These are phyloP conservation scores for Blastobotrys niveus DNA, from an alignment of 1,139 yeast genomes.

Conservation along the genomic window DNA sequence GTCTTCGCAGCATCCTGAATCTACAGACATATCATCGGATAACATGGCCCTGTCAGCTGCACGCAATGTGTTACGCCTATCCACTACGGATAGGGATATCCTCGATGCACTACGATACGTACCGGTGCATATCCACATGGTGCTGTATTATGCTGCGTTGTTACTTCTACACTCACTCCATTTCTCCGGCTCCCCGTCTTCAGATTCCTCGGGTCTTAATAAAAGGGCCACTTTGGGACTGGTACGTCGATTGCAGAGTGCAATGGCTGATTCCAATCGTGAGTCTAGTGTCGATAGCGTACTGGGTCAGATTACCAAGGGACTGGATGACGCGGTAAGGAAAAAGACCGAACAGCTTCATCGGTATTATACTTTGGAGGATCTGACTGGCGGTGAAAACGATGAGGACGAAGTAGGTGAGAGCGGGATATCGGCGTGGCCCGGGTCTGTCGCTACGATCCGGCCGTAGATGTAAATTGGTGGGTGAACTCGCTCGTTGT, in stretches of 20 bases:
- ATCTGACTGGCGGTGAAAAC: no score
- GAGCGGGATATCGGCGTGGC: conserved; percentile 22
- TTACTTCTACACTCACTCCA: conserved; percentile 37
- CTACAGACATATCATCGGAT: conserved; percentile 27
- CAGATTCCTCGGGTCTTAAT: conserved; percentile 8
- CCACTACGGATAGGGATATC: conserved; percentile 56
- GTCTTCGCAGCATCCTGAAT: no score
- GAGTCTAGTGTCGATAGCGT: conserved; percentile 45
- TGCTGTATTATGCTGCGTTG: conserved; percentile 64
- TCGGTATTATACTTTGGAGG: no score
- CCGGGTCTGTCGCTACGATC: conserved; percentile 20
- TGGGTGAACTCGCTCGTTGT: no score
- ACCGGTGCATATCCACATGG: conserved; percentile 65
- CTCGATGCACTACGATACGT: conserved; percentile 53
- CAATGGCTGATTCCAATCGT: conserved; percentile 28
- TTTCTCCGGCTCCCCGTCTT: no score
- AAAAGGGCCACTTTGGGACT: conserved; percentile 19
- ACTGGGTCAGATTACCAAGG: conserved; percentile 45
- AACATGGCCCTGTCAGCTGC: conserved; percentile 58
- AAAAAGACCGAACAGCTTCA: conserved; percentile 1
- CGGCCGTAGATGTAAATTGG: no score
- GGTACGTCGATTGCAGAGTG: conserved; percentile 41
- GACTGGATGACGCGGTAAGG: conserved; percentile 34
- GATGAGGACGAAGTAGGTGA: conserved; percentile 11
- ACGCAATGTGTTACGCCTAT: conserved; percentile 53